Conservation (phyloP, 2,329 filamentous ascomycete species). For the Aspergillus vadensis region DNA sequence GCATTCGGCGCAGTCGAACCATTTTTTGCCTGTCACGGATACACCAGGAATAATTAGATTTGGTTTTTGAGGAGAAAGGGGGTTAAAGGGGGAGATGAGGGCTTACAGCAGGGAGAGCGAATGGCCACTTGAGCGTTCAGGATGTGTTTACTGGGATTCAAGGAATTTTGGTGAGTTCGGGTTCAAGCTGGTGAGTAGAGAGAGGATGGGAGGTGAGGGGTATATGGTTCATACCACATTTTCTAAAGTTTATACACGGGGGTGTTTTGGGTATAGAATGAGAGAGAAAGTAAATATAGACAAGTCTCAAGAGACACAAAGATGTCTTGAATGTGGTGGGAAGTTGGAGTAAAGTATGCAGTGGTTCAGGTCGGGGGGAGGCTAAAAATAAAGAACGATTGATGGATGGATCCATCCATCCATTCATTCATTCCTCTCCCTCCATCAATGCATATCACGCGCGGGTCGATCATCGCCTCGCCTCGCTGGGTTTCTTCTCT, state of each 20-base stretch:
- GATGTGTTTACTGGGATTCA: conserved; percentile 77
- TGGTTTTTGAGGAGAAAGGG: neutral
- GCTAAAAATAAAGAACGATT: conserved; percentile 21
- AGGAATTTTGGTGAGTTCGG: neutral
- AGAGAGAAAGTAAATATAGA: neutral
- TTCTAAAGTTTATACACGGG: neutral
- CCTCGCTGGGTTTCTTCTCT: neutral
- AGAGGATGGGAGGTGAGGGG: neutral
- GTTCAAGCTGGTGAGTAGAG: neutral
- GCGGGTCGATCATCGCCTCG: conserved; percentile 1
- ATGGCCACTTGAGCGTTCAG: conserved; percentile 97
- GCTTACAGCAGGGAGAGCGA: conserved; percentile 89
- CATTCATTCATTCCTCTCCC: neutral
- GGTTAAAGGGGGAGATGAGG: neutral
- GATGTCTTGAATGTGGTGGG: too few relatives aligned
- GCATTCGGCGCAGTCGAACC: conserved; percentile 98
- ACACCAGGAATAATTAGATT: neutral
- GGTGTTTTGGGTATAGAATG: conserved; percentile 3
- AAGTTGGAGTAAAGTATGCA: conserved; percentile 4
- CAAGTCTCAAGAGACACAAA: too few relatives aligned
- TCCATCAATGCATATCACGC: conserved; percentile 1
- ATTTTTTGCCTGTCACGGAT: conserved; percentile 72
- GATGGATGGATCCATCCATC: neutral
- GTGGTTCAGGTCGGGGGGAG: conserved; percentile 17
- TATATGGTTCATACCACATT: neutral